These are phyloP conservation scores for Piper betle DNA, from an alignment of 164 flowering plant species.

Conservation along the genomic window DNA sequence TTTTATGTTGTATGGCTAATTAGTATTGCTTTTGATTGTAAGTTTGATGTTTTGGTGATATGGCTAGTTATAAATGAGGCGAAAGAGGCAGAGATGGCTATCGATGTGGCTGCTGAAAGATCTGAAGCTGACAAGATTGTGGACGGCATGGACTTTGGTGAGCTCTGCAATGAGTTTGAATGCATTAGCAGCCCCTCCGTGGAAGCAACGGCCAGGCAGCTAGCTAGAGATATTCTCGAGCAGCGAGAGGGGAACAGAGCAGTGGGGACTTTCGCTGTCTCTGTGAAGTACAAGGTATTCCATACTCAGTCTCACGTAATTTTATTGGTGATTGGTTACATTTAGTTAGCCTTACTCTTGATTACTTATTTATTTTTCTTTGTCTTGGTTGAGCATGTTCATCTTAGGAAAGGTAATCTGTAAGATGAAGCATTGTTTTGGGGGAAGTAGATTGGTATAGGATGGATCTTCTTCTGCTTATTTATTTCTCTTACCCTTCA, in stretches of 20 bases:
- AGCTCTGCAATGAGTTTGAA: conserved; percentile 91
- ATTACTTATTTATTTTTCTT: too few relatives aligned
- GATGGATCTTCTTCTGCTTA: too few relatives aligned
- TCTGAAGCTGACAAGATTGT: conserved; percentile 74
- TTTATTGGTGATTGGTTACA: background rate
- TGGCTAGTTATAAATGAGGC: conserved; percentile 10
- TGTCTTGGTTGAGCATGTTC: too few relatives aligned
- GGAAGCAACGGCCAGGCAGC: conserved; percentile 85
- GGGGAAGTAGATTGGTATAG: too few relatives aligned
- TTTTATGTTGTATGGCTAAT: background rate
- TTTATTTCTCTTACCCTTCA: too few relatives aligned
- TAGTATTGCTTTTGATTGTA: background rate
- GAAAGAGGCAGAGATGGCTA: conserved; percentile 5
- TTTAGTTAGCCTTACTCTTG: background rate
- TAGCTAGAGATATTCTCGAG: conserved; percentile 76
- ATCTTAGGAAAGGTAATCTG: too few relatives aligned
- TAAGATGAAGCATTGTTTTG: too few relatives aligned
- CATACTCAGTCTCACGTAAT: background rate
- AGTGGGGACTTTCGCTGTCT: conserved; percentile 55
- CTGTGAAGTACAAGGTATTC: conserved; percentile 76
- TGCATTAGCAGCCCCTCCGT: conserved; percentile 88
- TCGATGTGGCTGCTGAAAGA: conserved; percentile 12
- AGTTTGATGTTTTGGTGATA: background rate
- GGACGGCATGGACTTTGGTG: conserved; percentile 83
- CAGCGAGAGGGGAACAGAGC: conserved; percentile 78